phyloP scores from a whole-genome alignment of 75 land plant species.

The Pseudotsuga menziesii region DNA sequence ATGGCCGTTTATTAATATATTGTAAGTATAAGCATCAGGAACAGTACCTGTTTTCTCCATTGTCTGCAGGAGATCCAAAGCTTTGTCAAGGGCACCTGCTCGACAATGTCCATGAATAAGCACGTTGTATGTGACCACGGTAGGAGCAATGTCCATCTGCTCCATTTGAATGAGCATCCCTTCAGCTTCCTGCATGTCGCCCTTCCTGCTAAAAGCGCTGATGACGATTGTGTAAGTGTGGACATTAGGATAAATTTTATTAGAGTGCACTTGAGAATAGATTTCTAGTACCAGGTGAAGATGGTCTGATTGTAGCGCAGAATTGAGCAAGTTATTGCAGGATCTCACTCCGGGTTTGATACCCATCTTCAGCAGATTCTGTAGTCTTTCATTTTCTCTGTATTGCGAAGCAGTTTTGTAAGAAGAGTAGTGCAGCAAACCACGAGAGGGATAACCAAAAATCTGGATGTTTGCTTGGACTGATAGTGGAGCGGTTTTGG shows the following conservation, averaged over 20 bases:
- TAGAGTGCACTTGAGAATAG: conserved; percentile 31
- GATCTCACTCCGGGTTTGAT: conserved; percentile 17
- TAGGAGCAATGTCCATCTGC: conserved; percentile 19
- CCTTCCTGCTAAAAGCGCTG: conserved; percentile 32
- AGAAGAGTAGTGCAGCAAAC: too few species aligned
- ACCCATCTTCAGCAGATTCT: conserved; percentile 26
- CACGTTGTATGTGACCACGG: conserved; percentile 40
- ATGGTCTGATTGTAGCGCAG: conserved; percentile 13
- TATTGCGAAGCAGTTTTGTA: too few species aligned
- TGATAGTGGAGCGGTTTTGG: too few species aligned
- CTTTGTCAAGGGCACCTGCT: conserved; percentile 32
- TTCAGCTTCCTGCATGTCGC: conserved; percentile 44
- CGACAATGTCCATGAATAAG: conserved; percentile 50
- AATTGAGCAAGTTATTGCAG: conserved; percentile 29
- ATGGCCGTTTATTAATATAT: conserved; percentile 23
- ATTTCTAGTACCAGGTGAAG: conserved; percentile 17
- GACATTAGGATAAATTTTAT: conserved; percentile 11
- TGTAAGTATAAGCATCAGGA: conserved; percentile 26
- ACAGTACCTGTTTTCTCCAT: conserved; percentile 21
- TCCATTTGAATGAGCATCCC: conserved; percentile 35
- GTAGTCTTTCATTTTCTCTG: not conserved
- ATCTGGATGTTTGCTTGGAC: too few species aligned
- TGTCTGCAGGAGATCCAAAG: conserved; percentile 19
- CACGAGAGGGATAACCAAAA: too few species aligned
- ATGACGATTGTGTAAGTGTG: conserved; percentile 22